A percentile compares a stretch with the other conserved stretches of the same genome.
These are phyloP conservation scores for Toxoplasma gondii DNA, from an alignment of 169 alveolate species.

Conservation along the genomic window DNA sequence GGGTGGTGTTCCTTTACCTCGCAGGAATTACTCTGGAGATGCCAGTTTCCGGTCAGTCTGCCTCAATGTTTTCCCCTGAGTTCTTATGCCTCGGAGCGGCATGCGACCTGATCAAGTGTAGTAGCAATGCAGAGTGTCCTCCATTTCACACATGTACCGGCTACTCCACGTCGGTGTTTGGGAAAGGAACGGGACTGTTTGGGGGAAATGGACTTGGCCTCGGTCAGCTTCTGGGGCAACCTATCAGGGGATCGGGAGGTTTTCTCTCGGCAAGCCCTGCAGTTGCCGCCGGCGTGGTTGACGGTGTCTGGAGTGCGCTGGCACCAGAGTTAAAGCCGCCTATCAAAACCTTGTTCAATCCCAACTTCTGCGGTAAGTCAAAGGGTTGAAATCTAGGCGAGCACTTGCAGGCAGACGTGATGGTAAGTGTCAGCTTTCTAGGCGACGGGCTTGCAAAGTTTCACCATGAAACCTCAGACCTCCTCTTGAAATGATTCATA, in stretches of 20 bases:
- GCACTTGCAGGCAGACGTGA: background rate
- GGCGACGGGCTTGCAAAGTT: no score
- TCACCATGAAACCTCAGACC: no score
- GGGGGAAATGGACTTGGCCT: slow-evolving; percentile 15
- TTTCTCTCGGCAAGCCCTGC: slow-evolving; percentile 38
- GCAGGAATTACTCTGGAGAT: background rate
- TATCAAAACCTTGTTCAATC: background rate
- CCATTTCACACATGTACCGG: slow-evolving; percentile 55
- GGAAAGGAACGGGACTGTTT: slow-evolving; percentile 33
- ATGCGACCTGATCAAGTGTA: slow-evolving; percentile 52
- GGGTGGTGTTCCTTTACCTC: background rate
- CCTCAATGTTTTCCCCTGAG: slow-evolving; percentile 17
- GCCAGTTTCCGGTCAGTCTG: background rate
- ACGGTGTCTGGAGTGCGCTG: slow-evolving; percentile 51
- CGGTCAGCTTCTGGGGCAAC: slow-evolving; percentile 1
- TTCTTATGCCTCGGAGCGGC: slow-evolving; percentile 54
- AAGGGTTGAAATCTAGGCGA: background rate
- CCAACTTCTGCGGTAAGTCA: slow-evolving; percentile 55
- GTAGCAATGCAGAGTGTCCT: slow-evolving; percentile 45
- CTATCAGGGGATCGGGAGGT: slow-evolving; percentile 53
- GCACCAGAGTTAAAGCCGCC: slow-evolving; percentile 48
- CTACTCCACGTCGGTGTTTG: background rate
- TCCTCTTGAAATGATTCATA: no score
- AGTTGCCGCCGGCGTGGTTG: slow-evolving; percentile 27
- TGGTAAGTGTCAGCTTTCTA: background rate